phyloP scores from a whole-genome alignment of 495 filamentous ascomycete genomes.

The Bryoglossum gracile region DNA sequence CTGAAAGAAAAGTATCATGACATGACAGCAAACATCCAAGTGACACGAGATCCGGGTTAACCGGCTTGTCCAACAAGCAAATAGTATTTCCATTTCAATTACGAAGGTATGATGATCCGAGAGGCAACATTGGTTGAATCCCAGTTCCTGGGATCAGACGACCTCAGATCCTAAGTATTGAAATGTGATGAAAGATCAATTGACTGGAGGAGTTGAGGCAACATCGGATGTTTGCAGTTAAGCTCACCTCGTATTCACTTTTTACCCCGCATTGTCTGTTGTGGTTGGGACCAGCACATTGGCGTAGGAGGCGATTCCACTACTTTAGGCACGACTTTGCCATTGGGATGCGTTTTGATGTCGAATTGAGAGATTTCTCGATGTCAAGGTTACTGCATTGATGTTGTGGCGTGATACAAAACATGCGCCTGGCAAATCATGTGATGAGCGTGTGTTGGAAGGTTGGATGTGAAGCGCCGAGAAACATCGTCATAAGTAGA shows the following conservation, averaged over 20 bases:
- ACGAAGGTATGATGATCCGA: neutral
- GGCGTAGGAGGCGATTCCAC: neutral
- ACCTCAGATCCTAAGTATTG: too few species aligned
- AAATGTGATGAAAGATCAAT: too few species aligned
- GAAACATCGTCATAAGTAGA: too few species aligned
- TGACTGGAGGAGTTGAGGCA: neutral
- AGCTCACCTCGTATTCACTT: neutral
- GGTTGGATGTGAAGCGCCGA: too few species aligned
- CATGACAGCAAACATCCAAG: neutral
- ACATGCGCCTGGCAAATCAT: too few species aligned
- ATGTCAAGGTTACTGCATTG: too few species aligned
- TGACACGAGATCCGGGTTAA: neutral
- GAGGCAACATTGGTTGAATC: neutral
- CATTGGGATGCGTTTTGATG: neutral
- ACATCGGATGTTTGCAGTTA: neutral
- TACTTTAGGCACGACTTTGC: neutral
- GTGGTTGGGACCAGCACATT: too few species aligned
- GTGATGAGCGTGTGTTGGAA: too few species aligned
- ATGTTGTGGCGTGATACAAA: too few species aligned
- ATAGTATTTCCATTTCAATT: too few species aligned
- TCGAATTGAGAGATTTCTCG: neutral
- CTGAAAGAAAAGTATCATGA: neutral
- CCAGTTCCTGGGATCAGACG: too few species aligned
- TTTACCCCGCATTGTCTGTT: neutral
- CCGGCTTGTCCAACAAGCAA: neutral